Conservation (phyloP, 495 filamentous ascomycete species). For the Aspergillus panamensis region DNA sequence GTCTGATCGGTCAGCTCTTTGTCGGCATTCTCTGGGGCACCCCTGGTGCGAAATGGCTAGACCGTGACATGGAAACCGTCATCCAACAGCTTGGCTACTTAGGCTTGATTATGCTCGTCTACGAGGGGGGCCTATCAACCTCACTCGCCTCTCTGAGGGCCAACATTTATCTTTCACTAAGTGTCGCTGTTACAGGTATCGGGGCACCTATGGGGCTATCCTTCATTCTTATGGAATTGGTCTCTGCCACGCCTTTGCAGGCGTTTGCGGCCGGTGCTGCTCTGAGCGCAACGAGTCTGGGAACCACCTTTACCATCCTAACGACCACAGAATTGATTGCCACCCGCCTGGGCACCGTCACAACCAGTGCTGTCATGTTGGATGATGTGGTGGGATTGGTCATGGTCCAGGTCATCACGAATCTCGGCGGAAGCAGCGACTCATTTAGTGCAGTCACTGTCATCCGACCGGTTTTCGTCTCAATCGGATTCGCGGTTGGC, state of each 20-base stretch:
- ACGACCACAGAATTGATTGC: slow-evolving; percentile 50
- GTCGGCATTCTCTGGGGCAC: slow-evolving; percentile 68
- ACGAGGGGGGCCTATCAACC: slow-evolving; percentile 68
- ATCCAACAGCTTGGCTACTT: slow-evolving; percentile 73
- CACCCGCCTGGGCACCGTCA: slow-evolving; percentile 65
- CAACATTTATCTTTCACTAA: slow-evolving; percentile 56
- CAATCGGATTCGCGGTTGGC: slow-evolving; percentile 51
- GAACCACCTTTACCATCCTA: slow-evolving; percentile 76
- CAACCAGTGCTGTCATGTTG: slow-evolving; percentile 72
- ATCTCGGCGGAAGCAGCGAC: slow-evolving; percentile 35
- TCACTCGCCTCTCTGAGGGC: slow-evolving; percentile 54
- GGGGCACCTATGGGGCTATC: slow-evolving; percentile 63
- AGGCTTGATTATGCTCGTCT: slow-evolving; percentile 71
- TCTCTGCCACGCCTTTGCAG: slow-evolving; percentile 50
- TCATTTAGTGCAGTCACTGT: slow-evolving; percentile 44
- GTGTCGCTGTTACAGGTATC: slow-evolving; percentile 64
- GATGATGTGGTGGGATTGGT: slow-evolving; percentile 82
- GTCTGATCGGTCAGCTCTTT: slow-evolving; percentile 70
- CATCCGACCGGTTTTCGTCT: slow-evolving; percentile 57
- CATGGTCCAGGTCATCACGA: slow-evolving; percentile 65
- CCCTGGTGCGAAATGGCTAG: slow-evolving; percentile 55
- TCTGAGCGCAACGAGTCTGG: slow-evolving; percentile 70
- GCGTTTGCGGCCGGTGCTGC: slow-evolving; percentile 75
- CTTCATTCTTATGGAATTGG: slow-evolving; percentile 50
- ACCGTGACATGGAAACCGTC: slow-evolving; percentile 43